A percentile compares a stretch with the other conserved stretches of the same genome.
phyloP scores from a whole-genome alignment of 208 protist species.

The Balamuthia mandrillaris region DNA sequence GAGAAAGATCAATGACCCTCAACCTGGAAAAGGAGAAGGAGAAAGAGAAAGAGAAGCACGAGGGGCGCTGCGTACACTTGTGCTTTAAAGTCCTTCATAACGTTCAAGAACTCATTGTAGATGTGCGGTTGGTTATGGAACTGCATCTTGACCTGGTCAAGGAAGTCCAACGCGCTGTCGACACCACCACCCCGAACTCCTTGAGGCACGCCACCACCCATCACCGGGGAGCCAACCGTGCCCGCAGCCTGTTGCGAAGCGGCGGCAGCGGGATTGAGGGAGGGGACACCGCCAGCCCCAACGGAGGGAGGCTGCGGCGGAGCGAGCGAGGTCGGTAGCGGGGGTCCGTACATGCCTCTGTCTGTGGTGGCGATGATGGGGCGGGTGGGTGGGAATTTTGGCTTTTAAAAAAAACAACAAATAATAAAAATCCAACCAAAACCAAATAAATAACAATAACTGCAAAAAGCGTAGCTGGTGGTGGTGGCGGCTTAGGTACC shows the following conservation, averaged over 20 bases:
- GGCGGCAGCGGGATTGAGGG: no score
- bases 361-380: not conserved
- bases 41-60: not conserved
- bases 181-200: no score
- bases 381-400: not conserved
- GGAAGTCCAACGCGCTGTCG: constrained; percentile 57
- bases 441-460: not conserved
- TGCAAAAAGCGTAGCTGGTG: no score
- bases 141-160: constrained; percentile 64
- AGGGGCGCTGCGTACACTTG: constrained; percentile 49
- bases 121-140: constrained; percentile 58
- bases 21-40: not conserved
- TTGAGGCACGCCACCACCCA: not conserved
- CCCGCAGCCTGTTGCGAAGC: no score
- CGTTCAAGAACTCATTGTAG: constrained; percentile 75
- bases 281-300: no score
- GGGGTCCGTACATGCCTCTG: not conserved
- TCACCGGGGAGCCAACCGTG: not conserved
- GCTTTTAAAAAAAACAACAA: not conserved
- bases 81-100: constrained; percentile 76
- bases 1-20: no score
- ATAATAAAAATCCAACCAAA: not conserved
- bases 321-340: not conserved
- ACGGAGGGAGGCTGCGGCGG: not conserved
- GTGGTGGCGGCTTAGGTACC: no score